These are phyloP conservation scores for Botryosphaeria dothidea DNA, from an alignment of 2,329 filamentous ascomycete genomes.

Conservation along the genomic window DNA sequence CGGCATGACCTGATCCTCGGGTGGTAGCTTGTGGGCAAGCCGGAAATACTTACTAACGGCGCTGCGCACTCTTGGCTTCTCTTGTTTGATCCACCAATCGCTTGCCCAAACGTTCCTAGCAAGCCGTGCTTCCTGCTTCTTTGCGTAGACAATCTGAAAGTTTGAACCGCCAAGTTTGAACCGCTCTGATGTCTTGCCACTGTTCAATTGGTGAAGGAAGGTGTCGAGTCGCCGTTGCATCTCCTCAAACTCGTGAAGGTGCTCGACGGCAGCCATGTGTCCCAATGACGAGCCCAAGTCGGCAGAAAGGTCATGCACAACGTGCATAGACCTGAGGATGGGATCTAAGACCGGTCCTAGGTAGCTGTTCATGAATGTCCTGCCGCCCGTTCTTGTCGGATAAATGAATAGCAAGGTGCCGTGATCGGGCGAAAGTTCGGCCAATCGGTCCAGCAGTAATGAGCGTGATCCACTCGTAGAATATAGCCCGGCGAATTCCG, in stretches of 20 bases:
- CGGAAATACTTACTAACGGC: constrained; percentile 48
- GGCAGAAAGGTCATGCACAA: constrained; percentile 59
- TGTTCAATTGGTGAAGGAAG: constrained; percentile 35
- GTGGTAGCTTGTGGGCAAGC: constrained; percentile 44
- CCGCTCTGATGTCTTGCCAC: constrained; percentile 25
- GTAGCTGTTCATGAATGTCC: constrained; percentile 60
- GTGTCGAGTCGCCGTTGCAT: constrained; percentile 40
- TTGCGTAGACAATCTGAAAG: constrained; percentile 52
- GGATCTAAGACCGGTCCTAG: constrained; percentile 63
- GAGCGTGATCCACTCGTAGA: constrained; percentile 53
- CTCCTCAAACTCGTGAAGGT: constrained; percentile 57
- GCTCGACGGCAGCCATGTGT: constrained; percentile 53
- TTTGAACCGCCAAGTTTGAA: constrained; percentile 34
- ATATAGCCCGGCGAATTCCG: constrained; percentile 63
- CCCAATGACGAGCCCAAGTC: constrained; percentile 58
- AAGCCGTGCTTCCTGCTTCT: constrained; percentile 52
- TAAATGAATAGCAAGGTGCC: constrained; percentile 65
- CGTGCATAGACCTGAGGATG: constrained; percentile 58
- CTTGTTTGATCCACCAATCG: constrained; percentile 67
- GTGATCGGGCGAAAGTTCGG: constrained; percentile 58
- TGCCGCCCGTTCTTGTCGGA: constrained; percentile 58
- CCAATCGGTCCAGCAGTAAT: constrained; percentile 60
- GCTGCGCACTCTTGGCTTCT: constrained; percentile 59
- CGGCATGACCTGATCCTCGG: constrained; percentile 50
- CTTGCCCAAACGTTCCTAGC: constrained; percentile 57